Percentiles rank a stretch among this genome's conserved stretches.
Conservation (phyloP, 306 rosid genomes). For the Ormosia emarginata region DNA sequence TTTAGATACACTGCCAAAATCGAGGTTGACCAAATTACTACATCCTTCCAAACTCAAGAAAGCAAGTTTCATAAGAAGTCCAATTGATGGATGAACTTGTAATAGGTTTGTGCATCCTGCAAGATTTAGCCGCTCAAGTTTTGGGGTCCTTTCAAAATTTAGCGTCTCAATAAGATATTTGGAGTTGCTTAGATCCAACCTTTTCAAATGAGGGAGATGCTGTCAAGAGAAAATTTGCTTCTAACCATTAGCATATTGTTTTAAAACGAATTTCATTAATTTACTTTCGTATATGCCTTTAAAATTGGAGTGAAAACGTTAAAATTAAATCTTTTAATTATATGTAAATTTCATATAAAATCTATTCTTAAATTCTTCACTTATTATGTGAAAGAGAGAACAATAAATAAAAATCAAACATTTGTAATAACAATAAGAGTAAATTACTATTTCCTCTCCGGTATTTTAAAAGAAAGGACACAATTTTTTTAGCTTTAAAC, state of each 20-base stretch:
- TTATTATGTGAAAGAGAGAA: background rate
- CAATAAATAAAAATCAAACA: background rate
- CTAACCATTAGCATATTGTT: background rate
- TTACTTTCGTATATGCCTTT: background rate
- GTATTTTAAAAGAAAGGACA: no score
- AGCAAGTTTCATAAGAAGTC: background rate
- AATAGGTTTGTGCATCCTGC: background rate
- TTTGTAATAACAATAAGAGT: background rate
- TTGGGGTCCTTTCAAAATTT: background rate
- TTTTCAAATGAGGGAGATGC: background rate
- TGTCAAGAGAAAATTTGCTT: background rate
- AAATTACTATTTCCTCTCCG: no score
- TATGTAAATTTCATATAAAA: background rate
- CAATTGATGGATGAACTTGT: background rate
- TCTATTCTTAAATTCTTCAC: background rate
- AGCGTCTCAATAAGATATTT: background rate
- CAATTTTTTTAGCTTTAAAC: no score
- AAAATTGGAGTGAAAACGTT: background rate
- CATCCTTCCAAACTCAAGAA: background rate
- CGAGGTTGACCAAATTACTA: background rate
- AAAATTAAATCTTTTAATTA: background rate
- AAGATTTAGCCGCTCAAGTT: conserved; percentile 1
- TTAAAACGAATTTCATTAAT: background rate
- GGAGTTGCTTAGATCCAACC: background rate
- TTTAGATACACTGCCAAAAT: background rate